Evolutionary conservation across 306 rosid genomes (phyloP), one percentile per base, ranked within the genome.

Genomic region (Canavalia ensiformis): DNA sequence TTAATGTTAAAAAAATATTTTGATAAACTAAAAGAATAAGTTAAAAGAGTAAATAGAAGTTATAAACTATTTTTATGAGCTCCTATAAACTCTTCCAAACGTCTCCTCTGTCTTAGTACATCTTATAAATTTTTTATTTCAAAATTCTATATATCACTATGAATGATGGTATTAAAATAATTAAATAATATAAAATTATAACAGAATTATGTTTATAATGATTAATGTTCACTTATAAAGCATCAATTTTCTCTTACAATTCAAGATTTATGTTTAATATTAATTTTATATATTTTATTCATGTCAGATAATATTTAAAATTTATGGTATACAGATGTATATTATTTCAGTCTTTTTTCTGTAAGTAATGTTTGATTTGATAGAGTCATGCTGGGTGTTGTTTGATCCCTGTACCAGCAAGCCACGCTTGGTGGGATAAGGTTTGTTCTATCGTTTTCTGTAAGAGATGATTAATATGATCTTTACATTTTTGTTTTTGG

Each of bases 401-500:
- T 64, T 64, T 52, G 46, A 50, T 13, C 44, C 39, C 18, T 50
- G 9, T 76, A 77, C n/a, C 30, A 3, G 6, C 57, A 1, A 4
- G 6, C 0, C 0, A 31, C 4, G n/a, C 41, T 3, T 68, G 10
- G 56, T 10, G 18, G 7, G 7, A 31, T 12, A 31, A 47, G 39
- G 34, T 39, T 66, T 54, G 4, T 18, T 67, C 55, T 54, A 11
- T 7, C 28, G 18, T 78, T 66, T 65, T 65, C 2, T 66, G 10
- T 7, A 55, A 29, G 56, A 5, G 7, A 33, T 57, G 47, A 41
- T 51, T 62, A 5, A 8, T 79, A 46, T 39, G 10, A 7, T 7
- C 37, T 25, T 86, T 60, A 18, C 49, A 11, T 39, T 69, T 64
- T 0, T 70, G 47, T 7, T 44, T 41, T 76, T 33, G 65, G 72